Evolutionary conservation across 139 green algal species (phyloP).

Genomic region (Yamagishiella unicocca): DNA sequence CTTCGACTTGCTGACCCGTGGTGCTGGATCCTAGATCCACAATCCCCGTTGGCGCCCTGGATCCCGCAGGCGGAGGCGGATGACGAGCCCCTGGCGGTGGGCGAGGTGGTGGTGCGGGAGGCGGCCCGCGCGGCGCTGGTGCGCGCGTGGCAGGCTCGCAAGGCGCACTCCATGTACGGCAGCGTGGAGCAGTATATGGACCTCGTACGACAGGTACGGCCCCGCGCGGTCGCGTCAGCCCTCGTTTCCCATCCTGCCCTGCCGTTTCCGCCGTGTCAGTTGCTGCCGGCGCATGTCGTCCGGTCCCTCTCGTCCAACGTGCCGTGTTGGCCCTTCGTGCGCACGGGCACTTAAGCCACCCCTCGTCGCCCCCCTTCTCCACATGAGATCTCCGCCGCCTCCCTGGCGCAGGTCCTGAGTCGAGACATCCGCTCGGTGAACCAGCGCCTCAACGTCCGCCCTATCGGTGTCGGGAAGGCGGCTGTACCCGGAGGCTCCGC

Average conservation of each 20-base stretch:
- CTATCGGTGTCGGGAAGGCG: too few species aligned
- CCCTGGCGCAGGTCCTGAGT: slow-evolving; percentile 66
- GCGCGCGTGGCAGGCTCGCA: slow-evolving; percentile 15
- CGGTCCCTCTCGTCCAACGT: background rate
- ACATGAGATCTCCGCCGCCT: background rate
- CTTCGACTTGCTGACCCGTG: too few species aligned
- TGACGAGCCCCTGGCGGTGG: slow-evolving; percentile 65
- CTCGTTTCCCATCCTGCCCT: background rate
- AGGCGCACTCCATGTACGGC: slow-evolving; percentile 48
- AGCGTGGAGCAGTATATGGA: slow-evolving; percentile 28
- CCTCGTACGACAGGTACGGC: slow-evolving; percentile 58
- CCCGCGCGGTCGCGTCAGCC: too few species aligned
- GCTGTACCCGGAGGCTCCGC: background rate
- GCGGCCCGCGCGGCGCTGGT: background rate
- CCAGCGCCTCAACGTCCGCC: slow-evolving; percentile 65
- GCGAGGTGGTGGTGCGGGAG: slow-evolving; percentile 45
- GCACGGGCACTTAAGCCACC: too few species aligned
- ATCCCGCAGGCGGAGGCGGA: slow-evolving; percentile 61
- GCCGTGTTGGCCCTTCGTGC: background rate
- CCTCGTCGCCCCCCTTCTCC: background rate
- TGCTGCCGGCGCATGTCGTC: background rate
- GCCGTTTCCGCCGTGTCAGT: background rate
- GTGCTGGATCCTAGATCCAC: too few species aligned
- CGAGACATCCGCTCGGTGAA: slow-evolving; percentile 82
- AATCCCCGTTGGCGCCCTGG: too few species aligned